These are phyloP conservation scores for Eragrostis tef DNA, from an alignment of 202 grass and related monocot species.

Conservation along the genomic window DNA sequence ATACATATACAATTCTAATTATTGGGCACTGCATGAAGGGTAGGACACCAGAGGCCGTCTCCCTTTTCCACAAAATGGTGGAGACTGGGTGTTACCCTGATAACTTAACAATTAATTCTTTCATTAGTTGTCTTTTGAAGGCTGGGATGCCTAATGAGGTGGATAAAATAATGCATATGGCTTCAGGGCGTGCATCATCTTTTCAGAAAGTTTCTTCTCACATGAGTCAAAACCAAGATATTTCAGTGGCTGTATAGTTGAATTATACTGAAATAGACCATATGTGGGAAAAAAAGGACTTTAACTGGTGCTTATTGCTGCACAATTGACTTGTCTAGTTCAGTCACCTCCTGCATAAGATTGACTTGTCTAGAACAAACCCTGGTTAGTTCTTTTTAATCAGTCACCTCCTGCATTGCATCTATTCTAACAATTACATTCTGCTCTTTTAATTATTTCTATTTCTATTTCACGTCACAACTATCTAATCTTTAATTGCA, in stretches of 20 bases:
- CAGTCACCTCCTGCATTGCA: neutral
- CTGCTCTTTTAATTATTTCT: conserved; percentile 28
- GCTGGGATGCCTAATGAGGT: conserved; percentile 78
- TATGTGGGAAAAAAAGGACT: conserved; percentile 20
- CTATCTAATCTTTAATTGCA: neutral
- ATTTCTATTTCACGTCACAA: conserved; percentile 26
- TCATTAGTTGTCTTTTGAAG: conserved; percentile 77
- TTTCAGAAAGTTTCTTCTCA: conserved; percentile 54
- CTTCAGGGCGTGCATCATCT: conserved; percentile 52
- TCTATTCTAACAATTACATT: conserved; percentile 12
- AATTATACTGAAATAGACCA: conserved; percentile 23
- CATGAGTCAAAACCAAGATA: conserved; percentile 53
- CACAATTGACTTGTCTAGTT: conserved; percentile 29
- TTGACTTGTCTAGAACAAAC: no score
- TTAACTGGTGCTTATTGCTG: neutral
- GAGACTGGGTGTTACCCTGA: conserved; percentile 70
- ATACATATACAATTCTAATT: conserved; percentile 87
- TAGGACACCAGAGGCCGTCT: conserved; percentile 67
- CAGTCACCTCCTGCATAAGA: no score
- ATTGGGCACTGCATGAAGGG: conserved; percentile 87
- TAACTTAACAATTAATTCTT: conserved; percentile 62
- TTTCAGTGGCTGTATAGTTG: conserved; percentile 76
- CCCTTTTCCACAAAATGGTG: conserved; percentile 71
- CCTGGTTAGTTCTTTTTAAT: conserved; percentile 40
- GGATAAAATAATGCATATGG: conserved; percentile 64